These are phyloP conservation scores for Mycena galopus DNA, from an alignment of 768 basidiomycete species.

Conservation along the genomic window DNA sequence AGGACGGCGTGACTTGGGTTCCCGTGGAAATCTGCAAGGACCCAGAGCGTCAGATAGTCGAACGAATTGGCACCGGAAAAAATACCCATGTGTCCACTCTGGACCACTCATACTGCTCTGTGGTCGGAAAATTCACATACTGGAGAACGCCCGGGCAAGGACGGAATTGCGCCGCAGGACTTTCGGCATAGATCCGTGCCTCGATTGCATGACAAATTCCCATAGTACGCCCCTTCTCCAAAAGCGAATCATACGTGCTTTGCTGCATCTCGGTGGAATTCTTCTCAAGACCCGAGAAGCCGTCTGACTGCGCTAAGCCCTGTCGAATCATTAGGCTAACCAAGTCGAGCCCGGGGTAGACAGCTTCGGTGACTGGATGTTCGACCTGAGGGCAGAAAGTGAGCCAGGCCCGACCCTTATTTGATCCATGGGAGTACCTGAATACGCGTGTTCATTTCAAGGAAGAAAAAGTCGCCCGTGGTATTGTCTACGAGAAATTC, in stretches of 20 bases:
- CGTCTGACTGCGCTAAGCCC: constrained; percentile 55
- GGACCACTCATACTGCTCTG: constrained; percentile 57
- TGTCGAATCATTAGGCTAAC: constrained; percentile 76
- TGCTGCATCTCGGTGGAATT: constrained; percentile 52
- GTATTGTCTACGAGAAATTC: constrained; percentile 74
- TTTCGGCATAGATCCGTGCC: constrained; percentile 73
- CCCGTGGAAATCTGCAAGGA: constrained; percentile 58
- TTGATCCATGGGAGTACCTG: constrained; percentile 51
- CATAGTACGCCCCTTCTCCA: constrained; percentile 9
- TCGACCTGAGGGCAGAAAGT: constrained; percentile 61
- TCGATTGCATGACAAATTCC: constrained; percentile 61
- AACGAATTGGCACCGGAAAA: constrained; percentile 41
- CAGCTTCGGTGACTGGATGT: constrained; percentile 73
- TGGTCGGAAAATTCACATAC: constrained; percentile 54
- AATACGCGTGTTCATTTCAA: constrained; percentile 81
- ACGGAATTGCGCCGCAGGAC: constrained; percentile 67
- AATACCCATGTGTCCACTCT: constrained; percentile 76
- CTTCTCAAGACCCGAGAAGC: constrained; percentile 22
- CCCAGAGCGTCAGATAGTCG: neutral
- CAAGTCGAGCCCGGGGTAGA: constrained; percentile 69
- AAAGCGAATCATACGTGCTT: constrained; percentile 46
- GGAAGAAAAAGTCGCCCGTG: constrained; percentile 70
- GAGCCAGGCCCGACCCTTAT: constrained; percentile 16
- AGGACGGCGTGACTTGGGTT: constrained; percentile 63
- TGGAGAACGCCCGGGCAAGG: constrained; percentile 77